phyloP scores from a whole-genome alignment of 2,329 filamentous ascomycete species.

The Sarocladium strictum region DNA sequence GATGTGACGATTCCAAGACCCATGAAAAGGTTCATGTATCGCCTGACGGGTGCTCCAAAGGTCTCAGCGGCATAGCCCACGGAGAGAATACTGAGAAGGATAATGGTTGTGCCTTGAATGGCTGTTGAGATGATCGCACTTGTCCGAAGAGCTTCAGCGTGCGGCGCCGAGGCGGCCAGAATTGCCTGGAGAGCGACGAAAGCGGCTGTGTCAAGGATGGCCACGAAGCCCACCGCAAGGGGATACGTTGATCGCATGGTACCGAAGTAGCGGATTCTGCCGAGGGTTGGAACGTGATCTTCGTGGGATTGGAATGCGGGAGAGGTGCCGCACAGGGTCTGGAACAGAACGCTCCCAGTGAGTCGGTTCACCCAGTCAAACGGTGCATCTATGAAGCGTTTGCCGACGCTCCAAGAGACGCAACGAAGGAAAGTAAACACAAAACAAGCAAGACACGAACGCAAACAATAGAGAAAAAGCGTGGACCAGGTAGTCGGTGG shows the following conservation, averaged over 20 bases:
- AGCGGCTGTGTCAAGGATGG: constrained; percentile 14
- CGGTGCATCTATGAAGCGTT: neutral
- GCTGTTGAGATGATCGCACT: constrained; percentile 31
- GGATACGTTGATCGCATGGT: neutral
- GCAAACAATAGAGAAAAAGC: neutral
- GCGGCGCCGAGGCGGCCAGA: constrained; percentile 26
- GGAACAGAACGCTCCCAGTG: neutral
- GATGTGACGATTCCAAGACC: constrained; percentile 17
- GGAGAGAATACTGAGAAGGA: constrained; percentile 12
- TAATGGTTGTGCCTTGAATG: constrained; percentile 29
- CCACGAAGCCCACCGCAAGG: neutral
- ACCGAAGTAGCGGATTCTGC: neutral
- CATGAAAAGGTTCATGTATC: neutral
- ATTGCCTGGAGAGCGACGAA: constrained; percentile 34
- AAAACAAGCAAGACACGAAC: neutral
- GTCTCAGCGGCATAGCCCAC: neutral
- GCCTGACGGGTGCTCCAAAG: neutral
- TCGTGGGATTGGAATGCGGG: constrained; percentile 6
- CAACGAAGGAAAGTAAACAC: neutral
- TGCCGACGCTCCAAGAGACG: neutral
- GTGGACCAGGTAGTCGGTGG: neutral
- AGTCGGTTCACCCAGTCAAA: neutral
- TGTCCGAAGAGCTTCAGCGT: constrained; percentile 25
- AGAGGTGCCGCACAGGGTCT: neutral
- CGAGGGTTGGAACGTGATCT: neutral